Base-by-base conservation (phyloP, 192 early-diverging fungal genomes). In the Jimgerdemannia lactiflua region DNA sequence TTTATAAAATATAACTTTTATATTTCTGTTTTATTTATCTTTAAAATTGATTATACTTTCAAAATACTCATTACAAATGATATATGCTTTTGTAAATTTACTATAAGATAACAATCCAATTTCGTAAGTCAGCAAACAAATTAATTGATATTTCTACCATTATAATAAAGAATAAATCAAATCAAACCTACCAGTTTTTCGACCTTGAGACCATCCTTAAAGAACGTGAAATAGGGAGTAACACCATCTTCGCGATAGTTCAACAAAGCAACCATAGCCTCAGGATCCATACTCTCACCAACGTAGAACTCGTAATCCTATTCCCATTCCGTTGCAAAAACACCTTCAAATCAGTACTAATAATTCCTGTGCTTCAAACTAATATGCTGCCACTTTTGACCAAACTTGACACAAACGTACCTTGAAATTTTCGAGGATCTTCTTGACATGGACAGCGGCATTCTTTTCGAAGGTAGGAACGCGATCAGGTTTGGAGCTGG, bases 201-300 rank as follows among this genome's bases (percentile, higher is more conserved):
- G 70, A 79, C 77, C 82, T 86, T 88, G 76, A 98, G 86, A 82
- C 93, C 94, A 80, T 95, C 91, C 86, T 91, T 95, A 91, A 95
- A 95, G 89, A 94, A 93, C 71, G 92, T 92, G 77, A 98, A 89
- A 91, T 86, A 98, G 72, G 96, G 96, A 42, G 96, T 96, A 75
- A 90, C 81, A 77, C 95, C 95, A 86, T 98, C 95, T 84, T 95
- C 94, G 70, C 95, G 93, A 93, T 96, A 95, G 93, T 96, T 98
- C 72, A 98, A 91, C 67, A 96, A 87, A 81, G 89, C 88, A 68
- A 96, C 86, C 89, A 92, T 93, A 73, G 93, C 94, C 66, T 95
- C 92, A 78, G 93, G 92, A 86, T 95, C 83, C 94, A 95, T 95
- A 79, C 77, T 81, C 87, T 94, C 92, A 76, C 94, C 94, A 74